Conservation (phyloP, 108 stramenopile species). For the Nannochloropsis salina region DNA sequence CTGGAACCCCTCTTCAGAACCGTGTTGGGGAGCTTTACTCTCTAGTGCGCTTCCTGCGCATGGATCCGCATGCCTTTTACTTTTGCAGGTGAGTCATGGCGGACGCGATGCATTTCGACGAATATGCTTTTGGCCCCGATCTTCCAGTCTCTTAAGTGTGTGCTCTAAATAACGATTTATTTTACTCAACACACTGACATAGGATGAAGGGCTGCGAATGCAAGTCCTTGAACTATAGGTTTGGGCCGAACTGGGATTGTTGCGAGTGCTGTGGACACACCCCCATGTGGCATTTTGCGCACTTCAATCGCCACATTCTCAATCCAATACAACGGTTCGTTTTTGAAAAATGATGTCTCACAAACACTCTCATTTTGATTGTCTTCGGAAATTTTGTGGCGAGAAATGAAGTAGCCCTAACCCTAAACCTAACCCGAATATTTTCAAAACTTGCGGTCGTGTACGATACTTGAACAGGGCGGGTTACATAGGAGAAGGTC, state of each 20-base stretch:
- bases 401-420: no score
- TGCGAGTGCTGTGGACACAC: constrained; percentile 82
- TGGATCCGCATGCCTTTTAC: constrained; percentile 95
- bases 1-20: constrained; percentile 97
- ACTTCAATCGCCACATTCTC: constrained; percentile 85
- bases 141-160: background rate
- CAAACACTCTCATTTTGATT: constrained; percentile 14
- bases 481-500: constrained; percentile 77
- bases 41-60: constrained; percentile 82
- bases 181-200: background rate
- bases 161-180: background rate
- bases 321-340: constrained; percentile 83
- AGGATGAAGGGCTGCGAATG: constrained; percentile 73
- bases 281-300: constrained; percentile 80
- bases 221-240: constrained; percentile 85
- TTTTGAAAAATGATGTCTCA: constrained; percentile 42
- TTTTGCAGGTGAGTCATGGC: constrained; percentile 63
- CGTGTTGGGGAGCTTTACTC: constrained; percentile 95
- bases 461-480: constrained; percentile 25
- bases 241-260: constrained; percentile 65
- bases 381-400: no score
- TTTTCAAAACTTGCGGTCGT: no score
- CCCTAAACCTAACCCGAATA: no score
- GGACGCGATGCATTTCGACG: background rate
- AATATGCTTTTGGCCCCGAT: background rate